Conservation (phyloP, 2,329 filamentous ascomycete species). For the Zymoseptoria passerinii region DNA sequence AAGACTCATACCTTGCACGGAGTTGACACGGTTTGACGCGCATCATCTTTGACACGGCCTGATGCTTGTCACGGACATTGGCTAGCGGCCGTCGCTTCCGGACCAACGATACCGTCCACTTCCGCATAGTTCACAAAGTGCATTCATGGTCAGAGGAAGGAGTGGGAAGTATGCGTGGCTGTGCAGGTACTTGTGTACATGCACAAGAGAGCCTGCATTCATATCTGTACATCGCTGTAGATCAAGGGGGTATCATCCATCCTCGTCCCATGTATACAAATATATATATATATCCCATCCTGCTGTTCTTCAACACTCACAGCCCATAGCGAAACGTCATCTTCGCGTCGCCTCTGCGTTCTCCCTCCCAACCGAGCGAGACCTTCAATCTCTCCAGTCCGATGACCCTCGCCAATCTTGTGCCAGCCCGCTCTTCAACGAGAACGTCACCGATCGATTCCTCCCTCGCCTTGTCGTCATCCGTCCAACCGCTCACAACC, state of each 20-base stretch:
- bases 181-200: too few relatives aligned
- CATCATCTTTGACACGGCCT: background rate
- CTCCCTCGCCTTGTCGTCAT: constrained; percentile 35
- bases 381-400: constrained; percentile 18
- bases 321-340: constrained; percentile 40
- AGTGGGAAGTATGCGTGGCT: too few relatives aligned
- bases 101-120: background rate
- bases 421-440: constrained; percentile 16
- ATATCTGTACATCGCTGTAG: too few relatives aligned
- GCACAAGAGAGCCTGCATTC: too few relatives aligned
- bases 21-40: too few relatives aligned
- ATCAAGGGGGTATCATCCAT: background rate
- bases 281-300: background rate
- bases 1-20: too few relatives aligned
- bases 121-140: too few relatives aligned
- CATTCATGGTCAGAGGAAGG: too few relatives aligned
- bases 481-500: constrained; percentile 25
- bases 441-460: constrained; percentile 24
- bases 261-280: background rate
- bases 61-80: background rate
- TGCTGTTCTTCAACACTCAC: constrained; percentile 8
- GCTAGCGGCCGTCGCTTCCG: background rate
- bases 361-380: constrained; percentile 30
- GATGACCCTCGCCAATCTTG: constrained; percentile 7
- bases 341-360: constrained; percentile 38